Percentiles rank a stretch among this genome's conserved stretches.
These are phyloP conservation scores for Fusarium liriodendri DNA, from an alignment of 2,329 filamentous ascomycete genomes.

Conservation along the genomic window DNA sequence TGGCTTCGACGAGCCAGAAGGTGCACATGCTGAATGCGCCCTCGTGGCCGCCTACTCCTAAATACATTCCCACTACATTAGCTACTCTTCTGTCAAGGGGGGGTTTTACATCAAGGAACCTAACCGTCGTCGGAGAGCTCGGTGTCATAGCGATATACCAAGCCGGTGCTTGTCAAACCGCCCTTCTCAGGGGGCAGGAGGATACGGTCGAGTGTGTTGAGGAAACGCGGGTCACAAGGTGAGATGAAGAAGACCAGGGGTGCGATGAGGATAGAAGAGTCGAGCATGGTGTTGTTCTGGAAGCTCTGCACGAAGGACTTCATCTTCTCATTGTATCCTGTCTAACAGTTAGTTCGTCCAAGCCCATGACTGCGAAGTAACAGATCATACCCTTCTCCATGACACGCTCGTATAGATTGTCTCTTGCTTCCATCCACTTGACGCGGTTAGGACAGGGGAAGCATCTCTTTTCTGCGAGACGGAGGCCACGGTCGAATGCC, in stretches of 20 bases:
- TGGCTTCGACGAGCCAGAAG: slow-evolving; percentile 84
- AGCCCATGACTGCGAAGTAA: too few species aligned
- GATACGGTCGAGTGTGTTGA: slow-evolving; percentile 78
- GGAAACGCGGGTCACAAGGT: slow-evolving; percentile 80
- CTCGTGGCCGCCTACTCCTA: slow-evolving; percentile 78
- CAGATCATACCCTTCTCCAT: slow-evolving; percentile 71
- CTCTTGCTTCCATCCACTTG: slow-evolving; percentile 74
- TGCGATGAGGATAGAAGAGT: slow-evolving; percentile 80
- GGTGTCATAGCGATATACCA: slow-evolving; percentile 82
- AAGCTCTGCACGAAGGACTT: slow-evolving; percentile 81
- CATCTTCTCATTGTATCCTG: slow-evolving; percentile 76
- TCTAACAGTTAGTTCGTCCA: slow-evolving; percentile 17
- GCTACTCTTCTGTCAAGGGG: neutral
- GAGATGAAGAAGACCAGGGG: slow-evolving; percentile 84
- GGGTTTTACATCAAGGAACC: slow-evolving; percentile 19
- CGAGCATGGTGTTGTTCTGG: slow-evolving; percentile 75
- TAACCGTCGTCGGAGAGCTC: slow-evolving; percentile 75
- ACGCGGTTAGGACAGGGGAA: slow-evolving; percentile 77
- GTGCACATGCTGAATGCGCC: slow-evolving; percentile 86
- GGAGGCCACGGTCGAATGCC: slow-evolving; percentile 79
- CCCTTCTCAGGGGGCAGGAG: slow-evolving; percentile 79
- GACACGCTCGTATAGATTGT: slow-evolving; percentile 78
- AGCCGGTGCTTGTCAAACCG: slow-evolving; percentile 78
- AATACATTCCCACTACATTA: slow-evolving; percentile 9
- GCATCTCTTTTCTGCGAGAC: slow-evolving; percentile 79